Evolutionary conservation across 2,329 filamentous ascomycete genomes (phyloP).

Genomic region (Penicillium sp.): DNA sequence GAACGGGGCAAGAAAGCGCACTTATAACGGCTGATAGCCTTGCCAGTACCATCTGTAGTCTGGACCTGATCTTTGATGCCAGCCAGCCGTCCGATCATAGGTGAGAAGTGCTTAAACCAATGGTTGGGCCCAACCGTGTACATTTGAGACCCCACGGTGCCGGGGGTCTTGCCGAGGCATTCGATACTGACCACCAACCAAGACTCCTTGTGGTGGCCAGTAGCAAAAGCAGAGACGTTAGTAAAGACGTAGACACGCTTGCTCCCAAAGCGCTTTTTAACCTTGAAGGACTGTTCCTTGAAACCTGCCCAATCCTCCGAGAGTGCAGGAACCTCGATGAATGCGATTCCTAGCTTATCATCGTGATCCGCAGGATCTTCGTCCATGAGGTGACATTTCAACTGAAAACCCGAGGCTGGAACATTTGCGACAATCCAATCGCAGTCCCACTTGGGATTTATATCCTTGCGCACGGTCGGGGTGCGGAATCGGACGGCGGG

Average conservation of each 20-base stretch:
- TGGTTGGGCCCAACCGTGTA: slow-evolving; percentile 76
- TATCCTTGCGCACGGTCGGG: slow-evolving; percentile 68
- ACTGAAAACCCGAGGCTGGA: slow-evolving; percentile 72
- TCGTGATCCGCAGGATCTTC: slow-evolving; percentile 85
- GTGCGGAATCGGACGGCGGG: slow-evolving; percentile 73
- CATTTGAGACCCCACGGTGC: slow-evolving; percentile 62
- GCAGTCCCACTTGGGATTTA: slow-evolving; percentile 76
- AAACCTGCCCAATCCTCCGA: slow-evolving; percentile 68
- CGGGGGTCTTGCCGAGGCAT: slow-evolving; percentile 71
- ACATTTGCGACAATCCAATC: slow-evolving; percentile 89
- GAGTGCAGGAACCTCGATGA: slow-evolving; percentile 62
- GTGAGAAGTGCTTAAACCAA: slow-evolving; percentile 83
- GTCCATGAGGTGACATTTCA: slow-evolving; percentile 86
- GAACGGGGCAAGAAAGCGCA: slow-evolving; percentile 43
- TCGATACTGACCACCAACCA: slow-evolving; percentile 71
- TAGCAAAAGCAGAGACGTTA: slow-evolving; percentile 63
- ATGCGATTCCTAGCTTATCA: slow-evolving; percentile 83
- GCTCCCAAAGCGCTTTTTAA: slow-evolving; percentile 78
- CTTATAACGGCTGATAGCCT: slow-evolving; percentile 72
- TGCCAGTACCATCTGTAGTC: slow-evolving; percentile 52
- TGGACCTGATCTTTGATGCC: slow-evolving; percentile 67
- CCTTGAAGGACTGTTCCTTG: slow-evolving; percentile 62
- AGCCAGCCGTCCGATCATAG: slow-evolving; percentile 78
- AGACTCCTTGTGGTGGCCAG: slow-evolving; percentile 63
- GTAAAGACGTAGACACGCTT: slow-evolving; percentile 81